Conservation (phyloP, 768 basidiomycete genomes). For the Auriscalpium microsporum region DNA sequence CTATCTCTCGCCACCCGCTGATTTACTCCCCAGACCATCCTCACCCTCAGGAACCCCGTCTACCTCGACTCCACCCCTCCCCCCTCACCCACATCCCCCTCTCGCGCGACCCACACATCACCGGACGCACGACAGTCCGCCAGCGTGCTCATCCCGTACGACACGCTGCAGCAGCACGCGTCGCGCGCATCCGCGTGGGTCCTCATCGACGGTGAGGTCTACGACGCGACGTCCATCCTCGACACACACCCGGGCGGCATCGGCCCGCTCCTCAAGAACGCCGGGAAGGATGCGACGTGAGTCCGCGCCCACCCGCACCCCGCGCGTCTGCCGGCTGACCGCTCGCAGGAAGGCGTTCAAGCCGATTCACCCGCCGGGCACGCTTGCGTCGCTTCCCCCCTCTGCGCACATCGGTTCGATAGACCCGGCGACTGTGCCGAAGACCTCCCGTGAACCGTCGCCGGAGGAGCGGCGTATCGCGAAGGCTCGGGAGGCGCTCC, state of each 20-base stretch:
- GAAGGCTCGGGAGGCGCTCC: conserved; percentile 17
- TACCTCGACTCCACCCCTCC: not conserved
- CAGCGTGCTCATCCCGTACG: conserved; percentile 1
- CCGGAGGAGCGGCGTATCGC: conserved; percentile 23
- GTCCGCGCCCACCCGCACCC: conserved; percentile 18
- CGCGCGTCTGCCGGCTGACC: not conserved
- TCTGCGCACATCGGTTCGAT: conserved; percentile 21
- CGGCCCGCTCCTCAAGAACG: conserved; percentile 80
- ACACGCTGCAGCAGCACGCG: conserved; percentile 9
- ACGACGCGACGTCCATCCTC: conserved; percentile 10
- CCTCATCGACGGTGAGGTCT: conserved; percentile 10
- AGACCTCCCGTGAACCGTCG: conserved; percentile 11
- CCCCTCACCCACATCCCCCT: not conserved
- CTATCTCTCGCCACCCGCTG: too few relatives aligned
- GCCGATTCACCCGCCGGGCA: conserved; percentile 11
- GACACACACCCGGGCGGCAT: conserved; percentile 50
- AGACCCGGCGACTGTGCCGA: conserved; percentile 20
- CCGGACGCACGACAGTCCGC: not conserved
- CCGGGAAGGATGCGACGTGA: conserved; percentile 83
- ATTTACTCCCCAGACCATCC: not conserved
- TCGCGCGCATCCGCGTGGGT: not conserved
- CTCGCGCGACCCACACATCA: not conserved
- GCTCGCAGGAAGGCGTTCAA: conserved; percentile 15
- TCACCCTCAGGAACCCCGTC: not conserved
- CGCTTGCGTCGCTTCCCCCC: conserved; percentile 16